Evolutionary conservation across 768 basidiomycete genomes (phyloP), one percentile per base, ranked within the genome.

Genomic region (Lepiota brunneoincarnata): DNA sequence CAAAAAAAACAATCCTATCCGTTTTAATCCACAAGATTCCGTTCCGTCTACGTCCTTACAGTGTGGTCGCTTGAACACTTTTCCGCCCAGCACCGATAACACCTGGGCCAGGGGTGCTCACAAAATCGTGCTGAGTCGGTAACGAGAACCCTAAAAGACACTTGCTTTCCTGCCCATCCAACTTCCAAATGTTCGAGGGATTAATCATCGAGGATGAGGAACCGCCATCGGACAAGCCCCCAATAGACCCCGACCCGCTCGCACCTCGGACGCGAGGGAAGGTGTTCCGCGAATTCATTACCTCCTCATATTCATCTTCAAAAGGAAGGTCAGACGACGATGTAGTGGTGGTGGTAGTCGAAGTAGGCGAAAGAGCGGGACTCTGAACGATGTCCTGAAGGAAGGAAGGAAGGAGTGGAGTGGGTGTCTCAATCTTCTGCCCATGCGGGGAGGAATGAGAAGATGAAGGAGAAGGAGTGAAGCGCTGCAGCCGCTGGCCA

Each of bases 321-420:
- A 83, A 85, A 2, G 84, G 84, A 39, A 87, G 65, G 52, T 87
- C 87, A 3, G 84, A 79, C 1, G 85, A 86, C 5, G 82, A 84
- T 7, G 84, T 77, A 12, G 83, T 84, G 3, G 84, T 76, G 15
- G 62, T 61, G 14, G 82, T 84, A 4, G 83, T 76, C 17, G 63
- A 64, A 12, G 67, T 63, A 1, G 86, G 80, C 4, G 87, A 86
- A 44, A 80, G 67, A 9, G 82, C 77, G n/a, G 84, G 84, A 0
- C 84, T 81, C 62, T 83, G 81, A 17, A 89, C 80, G 20, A 88
- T 83, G 58, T 89, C 86, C 62, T 88, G 85, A 58, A 91, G 67
- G 72, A 89, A 91, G 6, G 88, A 82, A 2, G 89, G 89, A n/a
- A 91, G 74, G 37, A 90, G 75, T 6, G 84, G 78, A 2, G 77